A percentile compares a stretch with the other conserved stretches of the same genome.
These are phyloP conservation scores for Eimeria acervulina DNA, from an alignment of 169 alveolate species.

Conservation along the genomic window DNA sequence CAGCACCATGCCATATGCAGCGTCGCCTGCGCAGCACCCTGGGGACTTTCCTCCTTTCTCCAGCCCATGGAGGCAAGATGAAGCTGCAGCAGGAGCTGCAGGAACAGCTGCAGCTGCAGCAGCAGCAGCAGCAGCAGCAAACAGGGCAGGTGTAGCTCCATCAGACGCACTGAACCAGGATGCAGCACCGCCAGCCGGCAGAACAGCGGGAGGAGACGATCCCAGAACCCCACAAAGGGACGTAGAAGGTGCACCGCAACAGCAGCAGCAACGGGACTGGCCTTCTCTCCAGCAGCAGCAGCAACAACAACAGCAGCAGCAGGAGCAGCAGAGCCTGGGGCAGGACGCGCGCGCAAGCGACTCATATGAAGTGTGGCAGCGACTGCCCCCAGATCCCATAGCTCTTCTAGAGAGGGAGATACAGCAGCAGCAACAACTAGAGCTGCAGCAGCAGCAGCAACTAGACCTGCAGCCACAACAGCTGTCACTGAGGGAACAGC, in stretches of 20 bases:
- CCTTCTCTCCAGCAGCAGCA: slow-evolving; percentile 19
- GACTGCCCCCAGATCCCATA: background rate
- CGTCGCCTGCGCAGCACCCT: slow-evolving; percentile 58
- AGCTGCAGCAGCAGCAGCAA: background rate
- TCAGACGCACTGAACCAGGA: background rate
- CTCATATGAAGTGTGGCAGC: slow-evolving; percentile 27
- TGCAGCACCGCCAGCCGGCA: background rate
- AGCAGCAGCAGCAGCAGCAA: background rate
- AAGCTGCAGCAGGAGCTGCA: slow-evolving; percentile 34
- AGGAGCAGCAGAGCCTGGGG: background rate
- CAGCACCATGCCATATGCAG: background rate
- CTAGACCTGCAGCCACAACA: background rate
- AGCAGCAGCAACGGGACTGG: background rate
- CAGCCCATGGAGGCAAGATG: slow-evolving; percentile 48
- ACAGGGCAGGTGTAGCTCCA: background rate
- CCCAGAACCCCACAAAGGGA: background rate
- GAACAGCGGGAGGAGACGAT: background rate
- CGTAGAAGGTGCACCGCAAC: background rate
- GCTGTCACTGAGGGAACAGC: background rate
- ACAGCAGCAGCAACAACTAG: background rate
- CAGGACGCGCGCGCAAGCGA: background rate
- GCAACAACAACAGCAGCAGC: slow-evolving; percentile 7
- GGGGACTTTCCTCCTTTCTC: slow-evolving; percentile 29
- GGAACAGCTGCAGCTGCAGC: background rate
- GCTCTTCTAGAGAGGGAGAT: background rate